Conservation (phyloP, 2,329 filamentous ascomycete species). For the Colletotrichum sp. region DNA sequence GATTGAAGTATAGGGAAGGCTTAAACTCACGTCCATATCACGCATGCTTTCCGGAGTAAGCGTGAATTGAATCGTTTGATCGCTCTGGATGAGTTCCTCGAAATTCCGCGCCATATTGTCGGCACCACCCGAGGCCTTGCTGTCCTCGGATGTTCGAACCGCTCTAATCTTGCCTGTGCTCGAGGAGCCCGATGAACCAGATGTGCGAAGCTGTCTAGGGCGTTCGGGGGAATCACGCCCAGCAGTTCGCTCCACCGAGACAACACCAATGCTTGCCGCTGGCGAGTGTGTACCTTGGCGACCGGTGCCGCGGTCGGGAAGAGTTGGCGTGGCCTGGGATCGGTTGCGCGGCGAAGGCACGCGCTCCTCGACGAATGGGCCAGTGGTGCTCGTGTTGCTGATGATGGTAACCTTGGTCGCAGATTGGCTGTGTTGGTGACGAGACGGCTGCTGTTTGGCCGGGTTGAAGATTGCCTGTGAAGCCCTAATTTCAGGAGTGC, state of each 20-base stretch:
- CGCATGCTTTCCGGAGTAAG: slow-evolving; percentile 82
- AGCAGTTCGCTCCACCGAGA: slow-evolving; percentile 41
- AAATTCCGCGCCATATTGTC: slow-evolving; percentile 72
- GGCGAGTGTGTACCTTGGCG: slow-evolving; percentile 17
- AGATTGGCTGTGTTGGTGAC: slow-evolving; percentile 24
- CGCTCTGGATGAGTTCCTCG: slow-evolving; percentile 81
- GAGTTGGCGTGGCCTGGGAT: not conserved
- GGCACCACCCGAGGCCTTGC: slow-evolving; percentile 44
- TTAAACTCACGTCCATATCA: slow-evolving; percentile 50
- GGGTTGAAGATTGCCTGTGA: slow-evolving; percentile 25
- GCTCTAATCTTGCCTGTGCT: slow-evolving; percentile 56
- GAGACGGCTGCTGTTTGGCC: slow-evolving; percentile 21
- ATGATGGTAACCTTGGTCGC: slow-evolving; percentile 40
- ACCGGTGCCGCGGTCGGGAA: slow-evolving; percentile 25
- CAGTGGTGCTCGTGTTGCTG: slow-evolving; percentile 32
- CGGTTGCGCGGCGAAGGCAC: slow-evolving; percentile 36
- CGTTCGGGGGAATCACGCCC: slow-evolving; percentile 18
- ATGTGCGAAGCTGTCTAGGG: slow-evolving; percentile 47
- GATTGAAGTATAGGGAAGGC: not conserved
- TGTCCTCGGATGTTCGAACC: slow-evolving; percentile 64
- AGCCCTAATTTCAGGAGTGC: slow-evolving; percentile 7
- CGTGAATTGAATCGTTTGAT: slow-evolving; percentile 83
- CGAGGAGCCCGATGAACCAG: slow-evolving; percentile 58
- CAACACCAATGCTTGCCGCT: slow-evolving; percentile 38
- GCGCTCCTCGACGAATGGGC: slow-evolving; percentile 35